phyloP scores from a whole-genome alignment of 2,329 filamentous ascomycete genomes.

The Kalaharituber pfeilii region DNA sequence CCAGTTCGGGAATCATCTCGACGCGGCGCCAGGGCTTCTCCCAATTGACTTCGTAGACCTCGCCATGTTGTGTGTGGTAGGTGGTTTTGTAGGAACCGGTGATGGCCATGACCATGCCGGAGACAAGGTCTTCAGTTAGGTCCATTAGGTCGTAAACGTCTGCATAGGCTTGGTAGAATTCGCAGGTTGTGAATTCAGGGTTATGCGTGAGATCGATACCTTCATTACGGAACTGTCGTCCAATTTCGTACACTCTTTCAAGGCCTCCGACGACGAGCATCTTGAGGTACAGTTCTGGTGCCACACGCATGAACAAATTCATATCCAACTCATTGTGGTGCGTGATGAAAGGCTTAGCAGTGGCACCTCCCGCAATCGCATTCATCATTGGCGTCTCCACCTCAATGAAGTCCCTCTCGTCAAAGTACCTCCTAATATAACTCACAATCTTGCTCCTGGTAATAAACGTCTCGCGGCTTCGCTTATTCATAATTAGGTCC shows the following conservation, averaged over 20 bases:
- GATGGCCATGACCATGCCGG: slow-evolving; percentile 70
- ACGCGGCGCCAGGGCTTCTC: slow-evolving; percentile 80
- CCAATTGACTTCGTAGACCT: slow-evolving; percentile 89
- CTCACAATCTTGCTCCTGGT: slow-evolving; percentile 55
- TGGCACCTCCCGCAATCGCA: slow-evolving; percentile 84
- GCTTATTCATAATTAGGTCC: slow-evolving; percentile 92
- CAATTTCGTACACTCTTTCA: slow-evolving; percentile 88
- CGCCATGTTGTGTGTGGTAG: slow-evolving; percentile 52
- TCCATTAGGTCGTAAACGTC: slow-evolving; percentile 85
- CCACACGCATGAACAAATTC: slow-evolving; percentile 87
- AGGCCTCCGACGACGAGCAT: slow-evolving; percentile 86
- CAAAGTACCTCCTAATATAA: slow-evolving; percentile 78
- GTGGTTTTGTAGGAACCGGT: slow-evolving; percentile 69
- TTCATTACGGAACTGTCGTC: slow-evolving; percentile 90
- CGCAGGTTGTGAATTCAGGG: slow-evolving; percentile 92
- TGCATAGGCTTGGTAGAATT: slow-evolving; percentile 91
- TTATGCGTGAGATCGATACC: slow-evolving; percentile 88
- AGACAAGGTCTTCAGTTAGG: slow-evolving; percentile 84
- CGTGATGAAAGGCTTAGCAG: slow-evolving; percentile 84
- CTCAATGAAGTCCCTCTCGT: slow-evolving; percentile 73
- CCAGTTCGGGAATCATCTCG: slow-evolving; percentile 88
- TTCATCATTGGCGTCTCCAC: slow-evolving; percentile 98
- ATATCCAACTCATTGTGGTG: slow-evolving; percentile 93
- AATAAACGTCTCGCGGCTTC: slow-evolving; percentile 63
- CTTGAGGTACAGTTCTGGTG: slow-evolving; percentile 93